Evolutionary conservation across 2,329 filamentous ascomycete species (phyloP), one percentile per base, ranked within the genome.

Genomic region (Colletotrichum incanum): DNA sequence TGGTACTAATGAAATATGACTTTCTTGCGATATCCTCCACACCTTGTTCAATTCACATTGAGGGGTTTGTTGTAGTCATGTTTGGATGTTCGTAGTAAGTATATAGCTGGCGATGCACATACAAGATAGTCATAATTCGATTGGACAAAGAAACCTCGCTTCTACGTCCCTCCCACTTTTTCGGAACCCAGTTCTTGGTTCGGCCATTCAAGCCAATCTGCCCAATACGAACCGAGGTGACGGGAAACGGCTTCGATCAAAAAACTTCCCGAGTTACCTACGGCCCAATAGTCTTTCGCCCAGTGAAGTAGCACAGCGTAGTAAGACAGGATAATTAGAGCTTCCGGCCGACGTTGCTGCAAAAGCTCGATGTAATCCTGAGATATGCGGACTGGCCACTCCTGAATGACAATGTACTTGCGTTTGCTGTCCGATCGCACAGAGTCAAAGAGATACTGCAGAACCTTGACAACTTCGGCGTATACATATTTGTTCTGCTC

Each of bases 271-370:
- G 75, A 67, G 12, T 73, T 63, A 2, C 75, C 76, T 60, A 83
- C 79, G 5, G 77, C 58, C 83, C 83, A 85, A 41, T 76, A 76
- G 11, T 79, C 71, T 8, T 76, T 76, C n/a, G 76, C 77, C 1
- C 73, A 71, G 73, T 85, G 80, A 23, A 84, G 63, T 4, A 84
- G 69, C 11, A 86, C 81, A 0, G 81, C 81, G 71, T 82, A 86
- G 71, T 86, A 81, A 2, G 83, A 83, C 5, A 85, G 77, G 20
- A 86, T 77, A 18, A 83, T 79, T 12, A 86, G 73, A 2, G 55
- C 47, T 3, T 71, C 55, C 1, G 63, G 55, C 11, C 54, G 45
- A 18, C 67, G 34, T 55, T 67, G 47, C 16, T 55, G 37, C 9
- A 67, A 23, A 6, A 67, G 41, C 2, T 63, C 72, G 2, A 82